Evolutionary conservation across 371 early-diverging fungal genomes (phyloP), one percentile per base, ranked within the genome.

Genomic region (Mucor circinelloides): DNA sequence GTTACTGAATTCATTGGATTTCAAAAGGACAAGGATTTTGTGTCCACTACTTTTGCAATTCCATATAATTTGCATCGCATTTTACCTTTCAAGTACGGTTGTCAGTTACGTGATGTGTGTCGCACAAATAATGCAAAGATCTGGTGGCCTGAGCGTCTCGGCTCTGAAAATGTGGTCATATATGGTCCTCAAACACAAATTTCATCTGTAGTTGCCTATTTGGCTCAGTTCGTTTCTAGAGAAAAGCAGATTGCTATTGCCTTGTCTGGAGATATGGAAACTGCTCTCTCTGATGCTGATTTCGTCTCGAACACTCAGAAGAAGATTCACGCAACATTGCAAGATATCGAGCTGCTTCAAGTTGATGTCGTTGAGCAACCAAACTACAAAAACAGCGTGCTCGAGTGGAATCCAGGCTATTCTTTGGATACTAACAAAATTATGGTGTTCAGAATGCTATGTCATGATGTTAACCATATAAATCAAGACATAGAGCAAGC

Each of bases 1-100:
- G 89, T 94, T n/a, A 85, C 91, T 78, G 93, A 93, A 67, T 66
- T 92, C 5, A 88, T 92, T 48, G 59, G 54, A 10, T 60, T 64
- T 17, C 58, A 69, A 54, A 78, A 76, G 36, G 87, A 85, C 56
- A 81, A 76, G 57, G 78, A 79, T 23, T 79, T 54, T n/a, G 19
- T 72, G 36, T 69, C 70, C 15, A 68, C 63, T 15, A 42, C 21
- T 12, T n/a, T 83, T 50, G 38, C 63, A 7, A 68, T 81, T 19
- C 81, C 82, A 2, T 77, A 70, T 60, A 61, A 71, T 23, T 58
- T 73, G 6, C 82, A 83, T n/a, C 73, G 80, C 12, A 50, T 55
- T 13, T 42, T 82, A 34, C 46, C 74, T 25, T 60, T 60, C 10
- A 68, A 74, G 10, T 68, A 77, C 52, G 60, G 68, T 6, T 30